Base-by-base conservation (phyloP, 176 grass and related monocot genomes). In the Triticum turgidum region DNA sequence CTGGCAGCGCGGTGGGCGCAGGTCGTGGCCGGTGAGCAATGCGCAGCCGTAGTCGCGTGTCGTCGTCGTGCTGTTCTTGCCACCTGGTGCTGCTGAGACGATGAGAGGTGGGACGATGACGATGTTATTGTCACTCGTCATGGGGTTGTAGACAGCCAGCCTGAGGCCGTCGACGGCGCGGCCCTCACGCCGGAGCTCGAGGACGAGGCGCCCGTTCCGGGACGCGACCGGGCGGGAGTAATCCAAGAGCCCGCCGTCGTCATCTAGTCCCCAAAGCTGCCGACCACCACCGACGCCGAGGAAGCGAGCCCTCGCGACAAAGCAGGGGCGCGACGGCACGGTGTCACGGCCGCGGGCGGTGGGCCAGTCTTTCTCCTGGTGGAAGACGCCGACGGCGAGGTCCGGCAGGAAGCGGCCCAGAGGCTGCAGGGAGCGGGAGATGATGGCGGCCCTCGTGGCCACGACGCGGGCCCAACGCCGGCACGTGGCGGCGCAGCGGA, bases 1-100 rank as follows among this genome's bases (percentile, higher is more conserved):
- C 0, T 14, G 12, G 59, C 25, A 11, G 68, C 17, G 4, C 7
- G 18, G 68, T 12, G 13, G 66, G 2, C 12, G 32, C 15, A 62
- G 78, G 18, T 87, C 85, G 18, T 52, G 78, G 15, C 69, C 42
- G 39, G 61, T 87, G 69, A 87, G 30, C 5, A 87, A 11, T 2
- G 86, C 14, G 78, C 86, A 87, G 5, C 58, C 69, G 38, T 80
- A 86, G 44, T 41, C 33, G 5, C 2, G 7, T 0, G 14, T 3
- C 33, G 33, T 42, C 17, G 3, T 41, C 6, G 3, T 54, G 21
- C 34, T 41, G 3, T 51, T 81, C 17, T 70, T 38, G 13, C 27
- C 41, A 10, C 41, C 25, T 7, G 15, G 7, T 33, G 33, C 33
- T 67, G 3, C 66, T 69, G 66, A 69, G 32, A 21, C 17, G 35